A percentile compares a stretch with the other conserved stretches of the same genome.
Conservation (phyloP, 306 rosid genomes). For the Glycine latifolia region DNA sequence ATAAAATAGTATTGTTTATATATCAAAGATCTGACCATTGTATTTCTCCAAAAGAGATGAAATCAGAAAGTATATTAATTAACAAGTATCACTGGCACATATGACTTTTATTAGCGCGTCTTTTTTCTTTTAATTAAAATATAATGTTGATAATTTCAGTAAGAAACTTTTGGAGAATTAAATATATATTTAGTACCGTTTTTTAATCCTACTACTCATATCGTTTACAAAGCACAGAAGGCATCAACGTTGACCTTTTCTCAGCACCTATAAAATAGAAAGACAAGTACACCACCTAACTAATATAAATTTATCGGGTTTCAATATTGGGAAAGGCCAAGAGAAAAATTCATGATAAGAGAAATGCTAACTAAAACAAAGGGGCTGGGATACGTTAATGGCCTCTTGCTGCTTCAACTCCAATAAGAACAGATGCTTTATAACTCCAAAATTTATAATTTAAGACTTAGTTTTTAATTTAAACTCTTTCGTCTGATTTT, state of each 20-base stretch:
- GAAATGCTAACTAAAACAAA: background rate
- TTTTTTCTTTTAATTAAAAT: background rate
- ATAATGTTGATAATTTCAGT: background rate
- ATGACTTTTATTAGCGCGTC: background rate
- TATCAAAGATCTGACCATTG: background rate
- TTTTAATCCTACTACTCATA: background rate
- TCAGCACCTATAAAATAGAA: background rate
- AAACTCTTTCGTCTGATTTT: background rate
- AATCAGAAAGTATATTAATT: background rate
- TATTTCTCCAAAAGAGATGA: background rate
- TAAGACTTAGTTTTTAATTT: background rate
- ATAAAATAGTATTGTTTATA: background rate
- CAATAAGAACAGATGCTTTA: background rate
- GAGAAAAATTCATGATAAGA: background rate
- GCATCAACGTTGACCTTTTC: background rate
- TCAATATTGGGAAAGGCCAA: conserved; percentile 19
- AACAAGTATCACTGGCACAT: background rate
- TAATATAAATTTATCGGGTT: background rate
- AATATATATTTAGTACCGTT: background rate
- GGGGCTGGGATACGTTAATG: background rate
- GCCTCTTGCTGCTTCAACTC: background rate
- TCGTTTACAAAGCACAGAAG: background rate
- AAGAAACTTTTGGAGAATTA: background rate
- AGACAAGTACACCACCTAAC: background rate
- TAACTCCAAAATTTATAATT: background rate